A percentile compares a stretch with the other conserved stretches of the same genome.
phyloP scores from a whole-genome alignment of 192 early-diverging fungal genomes.

The Coemansia sp. region DNA sequence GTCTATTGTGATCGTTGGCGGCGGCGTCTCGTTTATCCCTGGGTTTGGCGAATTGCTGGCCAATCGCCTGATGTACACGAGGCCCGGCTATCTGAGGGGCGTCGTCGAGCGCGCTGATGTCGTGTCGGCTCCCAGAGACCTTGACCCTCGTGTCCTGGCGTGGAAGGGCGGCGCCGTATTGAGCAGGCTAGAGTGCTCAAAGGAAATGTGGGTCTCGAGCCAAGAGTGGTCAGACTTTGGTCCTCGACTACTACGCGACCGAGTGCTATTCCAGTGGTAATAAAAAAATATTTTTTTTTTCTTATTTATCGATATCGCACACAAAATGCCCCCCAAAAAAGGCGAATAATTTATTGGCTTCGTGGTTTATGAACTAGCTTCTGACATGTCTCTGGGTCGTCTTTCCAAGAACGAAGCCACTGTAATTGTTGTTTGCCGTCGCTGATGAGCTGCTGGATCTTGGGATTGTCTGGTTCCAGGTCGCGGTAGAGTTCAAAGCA shows the following conservation, averaged over 20 bases:
- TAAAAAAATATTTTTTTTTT: conserved; percentile 2
- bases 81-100: conserved; percentile 30
- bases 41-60: conserved; percentile 58
- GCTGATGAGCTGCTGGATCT: conserved; percentile 4
- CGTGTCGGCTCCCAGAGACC: conserved; percentile 75
- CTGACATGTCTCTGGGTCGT: conserved; percentile 13
- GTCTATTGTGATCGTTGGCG: conserved; percentile 83
- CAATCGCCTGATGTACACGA: conserved; percentile 37
- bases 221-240: conserved; percentile 76
- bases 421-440: conserved; percentile 28
- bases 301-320: neutral
- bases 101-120: conserved; percentile 64
- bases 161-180: conserved; percentile 90
- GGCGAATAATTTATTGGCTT: neutral
- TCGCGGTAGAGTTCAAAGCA: conserved; percentile 49
- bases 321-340: neutral
- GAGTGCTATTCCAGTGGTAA: conserved; percentile 68
- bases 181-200: conserved; percentile 71
- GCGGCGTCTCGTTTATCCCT: conserved; percentile 68
- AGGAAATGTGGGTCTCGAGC: conserved; percentile 76
- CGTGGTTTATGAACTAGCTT: conserved; percentile 5
- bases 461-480: conserved; percentile 14
- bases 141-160: conserved; percentile 77
- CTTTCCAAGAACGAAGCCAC: conserved; percentile 39
- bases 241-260: conserved; percentile 62